Conservation (phyloP, 495 filamentous ascomycete genomes). For the Penicillium macrosclerotiorum region DNA sequence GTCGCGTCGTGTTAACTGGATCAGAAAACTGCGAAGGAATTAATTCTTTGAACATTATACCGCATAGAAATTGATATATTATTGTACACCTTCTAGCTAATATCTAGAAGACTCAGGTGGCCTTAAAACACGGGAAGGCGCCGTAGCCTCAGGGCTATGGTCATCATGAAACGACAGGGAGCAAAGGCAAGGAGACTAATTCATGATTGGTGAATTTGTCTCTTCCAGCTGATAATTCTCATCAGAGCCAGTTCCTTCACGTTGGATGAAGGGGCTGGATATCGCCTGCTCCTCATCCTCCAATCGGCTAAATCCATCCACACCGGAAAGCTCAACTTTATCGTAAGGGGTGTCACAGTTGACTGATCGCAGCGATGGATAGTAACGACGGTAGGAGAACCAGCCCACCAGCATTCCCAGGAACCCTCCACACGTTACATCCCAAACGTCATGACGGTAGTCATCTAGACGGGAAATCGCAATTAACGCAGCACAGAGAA, state of each 20-base stretch:
- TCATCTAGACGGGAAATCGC: conserved; percentile 90
- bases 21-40: too few relatives aligned
- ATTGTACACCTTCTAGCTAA: too few relatives aligned
- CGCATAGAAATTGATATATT: too few relatives aligned
- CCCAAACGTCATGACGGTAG: conserved; percentile 92
- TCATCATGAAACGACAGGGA: too few relatives aligned
- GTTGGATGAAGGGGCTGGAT: conserved; percentile 9
- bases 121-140: too few relatives aligned
- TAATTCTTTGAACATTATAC: too few relatives aligned
- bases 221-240: conserved; percentile 31
- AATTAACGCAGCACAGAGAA: conserved; percentile 80
- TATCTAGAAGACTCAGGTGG: too few relatives aligned
- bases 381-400: conserved; percentile 79
- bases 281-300: conserved; percentile 50
- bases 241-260: conserved; percentile 10
- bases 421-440: conserved; percentile 74
- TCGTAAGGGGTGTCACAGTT: conserved; percentile 57
- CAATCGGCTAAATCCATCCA: conserved; percentile 42
- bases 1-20: too few relatives aligned
- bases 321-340: conserved; percentile 31
- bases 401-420: conserved; percentile 73
- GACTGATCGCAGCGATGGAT: conserved; percentile 48
- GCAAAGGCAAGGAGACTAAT: too few relatives aligned
- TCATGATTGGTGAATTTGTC: conserved; percentile 1
- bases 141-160: too few relatives aligned